Percentiles rank a stretch among this genome's conserved stretches.
phyloP scores from a whole-genome alignment of 345 rosid species.

The Erysimum cheiranthoides region DNA sequence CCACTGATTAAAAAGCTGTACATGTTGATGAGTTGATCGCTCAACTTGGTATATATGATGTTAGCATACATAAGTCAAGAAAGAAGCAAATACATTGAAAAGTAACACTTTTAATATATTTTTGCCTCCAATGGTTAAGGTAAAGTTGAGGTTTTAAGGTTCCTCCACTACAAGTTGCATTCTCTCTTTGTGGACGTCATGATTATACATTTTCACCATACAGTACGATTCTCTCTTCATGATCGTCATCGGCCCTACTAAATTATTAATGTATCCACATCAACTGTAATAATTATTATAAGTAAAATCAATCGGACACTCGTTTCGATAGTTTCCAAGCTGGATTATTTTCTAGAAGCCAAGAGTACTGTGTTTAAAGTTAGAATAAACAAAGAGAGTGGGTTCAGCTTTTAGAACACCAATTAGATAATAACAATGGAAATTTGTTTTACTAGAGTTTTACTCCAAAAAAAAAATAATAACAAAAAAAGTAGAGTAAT shows the following conservation, averaged over 20 bases:
- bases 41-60: slow-evolving; percentile 23
- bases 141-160: slow-evolving; percentile 31
- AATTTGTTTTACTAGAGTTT: not conserved
- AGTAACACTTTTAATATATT: not conserved
- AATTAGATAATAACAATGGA: not conserved
- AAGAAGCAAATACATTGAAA: slow-evolving; percentile 1
- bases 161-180: slow-evolving; percentile 35
- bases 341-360: slow-evolving; percentile 31
- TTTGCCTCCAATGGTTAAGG: slow-evolving; percentile 35
- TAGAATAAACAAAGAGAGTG: not conserved
- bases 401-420: not conserved
- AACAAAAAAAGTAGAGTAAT: not conserved
- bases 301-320: not conserved
- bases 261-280: slow-evolving; percentile 18
- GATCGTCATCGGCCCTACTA: slow-evolving; percentile 24
- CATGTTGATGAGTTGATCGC: slow-evolving; percentile 27
- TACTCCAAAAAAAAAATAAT: not conserved
- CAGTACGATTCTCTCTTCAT: slow-evolving; percentile 23
- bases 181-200: slow-evolving; percentile 30
- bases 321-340: not conserved
- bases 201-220: slow-evolving; percentile 17
- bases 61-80: slow-evolving; percentile 14
- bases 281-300: not conserved
- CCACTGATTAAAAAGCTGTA: slow-evolving; percentile 20
- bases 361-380: not conserved